Conservation (phyloP, 176 grass and related monocot genomes). For the Alloteropsis semialata region DNA sequence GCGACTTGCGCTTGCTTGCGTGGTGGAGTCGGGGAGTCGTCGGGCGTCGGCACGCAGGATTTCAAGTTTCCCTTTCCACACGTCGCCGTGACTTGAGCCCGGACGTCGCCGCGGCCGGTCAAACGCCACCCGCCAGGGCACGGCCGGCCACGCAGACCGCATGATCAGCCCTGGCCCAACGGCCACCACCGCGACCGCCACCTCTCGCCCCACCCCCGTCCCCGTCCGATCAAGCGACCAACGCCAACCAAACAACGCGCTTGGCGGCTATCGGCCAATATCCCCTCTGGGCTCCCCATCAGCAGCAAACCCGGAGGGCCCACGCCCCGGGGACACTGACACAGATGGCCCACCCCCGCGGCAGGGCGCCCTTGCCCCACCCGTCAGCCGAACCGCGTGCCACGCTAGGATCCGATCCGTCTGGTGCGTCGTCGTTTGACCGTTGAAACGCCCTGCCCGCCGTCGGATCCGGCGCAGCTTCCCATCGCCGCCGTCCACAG, state of each 20-base stretch:
- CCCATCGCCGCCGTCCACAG: slow-evolving; percentile 10
- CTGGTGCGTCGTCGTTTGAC: slow-evolving; percentile 35
- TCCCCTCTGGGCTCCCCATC: not conserved
- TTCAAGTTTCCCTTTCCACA: not conserved
- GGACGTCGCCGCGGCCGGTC: not conserved
- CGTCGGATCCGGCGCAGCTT: slow-evolving; percentile 26
- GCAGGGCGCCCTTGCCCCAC: not conserved
- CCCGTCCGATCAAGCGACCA: not conserved
- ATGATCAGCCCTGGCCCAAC: not conserved
- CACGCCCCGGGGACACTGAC: not conserved
- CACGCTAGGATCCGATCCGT: not conserved
- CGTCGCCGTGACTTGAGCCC: not conserved
- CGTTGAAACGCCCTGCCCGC: not conserved
- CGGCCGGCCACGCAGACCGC: not conserved
- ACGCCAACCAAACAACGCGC: slow-evolving; percentile 23
- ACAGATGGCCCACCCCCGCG: not conserved
- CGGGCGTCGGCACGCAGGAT: not conserved
- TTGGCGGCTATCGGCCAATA: not conserved
- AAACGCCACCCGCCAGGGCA: not conserved
- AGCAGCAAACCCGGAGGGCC: not conserved
- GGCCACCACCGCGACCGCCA: not conserved
- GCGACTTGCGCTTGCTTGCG: too few species aligned
- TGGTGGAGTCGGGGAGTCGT: too few species aligned
- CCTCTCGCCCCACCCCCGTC: not conserved
- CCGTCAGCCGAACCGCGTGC: not conserved